Conservation (phyloP, 129 eudicot genomes). For the Escallonia herrerae region DNA sequence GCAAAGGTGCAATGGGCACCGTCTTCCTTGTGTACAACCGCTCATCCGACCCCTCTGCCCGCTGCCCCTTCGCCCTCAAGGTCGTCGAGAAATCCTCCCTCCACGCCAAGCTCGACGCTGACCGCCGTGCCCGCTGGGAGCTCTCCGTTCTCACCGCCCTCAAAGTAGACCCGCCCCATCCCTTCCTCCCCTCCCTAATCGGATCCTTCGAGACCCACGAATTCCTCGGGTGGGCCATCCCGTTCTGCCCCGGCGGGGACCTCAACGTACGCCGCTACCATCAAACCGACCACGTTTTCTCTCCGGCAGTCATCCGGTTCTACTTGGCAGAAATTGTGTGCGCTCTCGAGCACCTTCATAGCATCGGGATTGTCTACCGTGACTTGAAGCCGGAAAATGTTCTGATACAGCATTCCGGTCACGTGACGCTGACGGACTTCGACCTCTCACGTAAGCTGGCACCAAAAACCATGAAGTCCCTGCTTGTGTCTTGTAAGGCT, state of each 20-base stretch:
- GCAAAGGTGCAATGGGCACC: constrained; percentile 91
- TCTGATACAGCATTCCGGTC: constrained; percentile 65
- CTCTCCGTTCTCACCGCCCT: constrained; percentile 47
- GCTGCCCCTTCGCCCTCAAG: constrained; percentile 67
- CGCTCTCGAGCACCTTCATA: constrained; percentile 67
- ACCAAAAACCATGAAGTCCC: constrained; percentile 13
- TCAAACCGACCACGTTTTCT: constrained; percentile 61
- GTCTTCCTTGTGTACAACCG: constrained; percentile 66
- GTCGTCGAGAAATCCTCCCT: constrained; percentile 54
- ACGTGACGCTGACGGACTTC: constrained; percentile 85
- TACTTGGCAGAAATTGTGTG: constrained; percentile 66
- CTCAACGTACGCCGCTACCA: constrained; percentile 58
- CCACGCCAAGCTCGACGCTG: constrained; percentile 29
- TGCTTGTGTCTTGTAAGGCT: not conserved
- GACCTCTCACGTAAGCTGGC: constrained; percentile 59
- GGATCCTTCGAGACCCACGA: constrained; percentile 47
- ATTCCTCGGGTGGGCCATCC: constrained; percentile 60
- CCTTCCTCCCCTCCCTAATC: constrained; percentile 60
- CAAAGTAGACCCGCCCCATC: constrained; percentile 29
- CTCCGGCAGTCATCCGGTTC: constrained; percentile 57
- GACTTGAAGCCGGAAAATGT: constrained; percentile 87
- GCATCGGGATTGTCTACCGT: constrained; percentile 62
- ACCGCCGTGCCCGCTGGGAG: constrained; percentile 93
- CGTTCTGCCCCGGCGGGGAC: constrained; percentile 86
- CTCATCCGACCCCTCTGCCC: constrained; percentile 33